These are phyloP conservation scores for Pseudogymnoascus sp. DNA, from an alignment of 2,329 filamentous ascomycete genomes.

Conservation along the genomic window DNA sequence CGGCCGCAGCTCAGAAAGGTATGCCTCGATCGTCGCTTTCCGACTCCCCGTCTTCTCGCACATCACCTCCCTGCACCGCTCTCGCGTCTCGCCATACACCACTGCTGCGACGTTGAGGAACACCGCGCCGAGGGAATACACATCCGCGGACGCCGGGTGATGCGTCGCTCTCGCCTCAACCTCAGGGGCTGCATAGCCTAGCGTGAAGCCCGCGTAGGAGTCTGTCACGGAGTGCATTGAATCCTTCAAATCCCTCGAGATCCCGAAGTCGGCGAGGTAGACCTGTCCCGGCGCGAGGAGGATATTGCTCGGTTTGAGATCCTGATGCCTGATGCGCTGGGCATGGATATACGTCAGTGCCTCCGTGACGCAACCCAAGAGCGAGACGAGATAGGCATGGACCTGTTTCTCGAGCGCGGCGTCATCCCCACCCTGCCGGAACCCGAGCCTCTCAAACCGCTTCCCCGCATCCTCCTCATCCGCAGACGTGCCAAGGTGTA, in stretches of 20 bases:
- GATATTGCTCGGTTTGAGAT: constrained; percentile 42
- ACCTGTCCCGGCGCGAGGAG: constrained; percentile 37
- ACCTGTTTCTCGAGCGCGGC: constrained; percentile 14
- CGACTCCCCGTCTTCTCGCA: constrained; percentile 29
- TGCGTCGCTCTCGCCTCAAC: constrained; percentile 30
- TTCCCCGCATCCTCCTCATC: constrained; percentile 32
- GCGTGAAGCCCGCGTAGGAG: constrained; percentile 32
- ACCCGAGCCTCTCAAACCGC: constrained; percentile 32
- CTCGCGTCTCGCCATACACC: constrained; percentile 33
- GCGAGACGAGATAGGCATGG: constrained; percentile 18
- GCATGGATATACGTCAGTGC: constrained; percentile 36
- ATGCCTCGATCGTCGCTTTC: constrained; percentile 16
- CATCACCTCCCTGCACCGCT: constrained; percentile 33
- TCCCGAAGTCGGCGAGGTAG: constrained; percentile 42
- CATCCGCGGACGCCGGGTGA: constrained; percentile 40
- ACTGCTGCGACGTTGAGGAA: constrained; percentile 37
- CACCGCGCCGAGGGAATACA: constrained; percentile 40
- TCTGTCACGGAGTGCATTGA: constrained; percentile 38
- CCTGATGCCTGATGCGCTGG: constrained; percentile 36
- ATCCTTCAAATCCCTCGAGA: constrained; percentile 38
- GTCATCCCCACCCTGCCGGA: constrained; percentile 28
- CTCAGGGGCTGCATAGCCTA: constrained; percentile 39
- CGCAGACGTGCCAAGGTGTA: constrained; percentile 33
- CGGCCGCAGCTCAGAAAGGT: constrained; percentile 13
- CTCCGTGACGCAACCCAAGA: constrained; percentile 38